Evolutionary conservation across 2,329 filamentous ascomycete genomes (phyloP).

Genomic region (Aspergillus persii): DNA sequence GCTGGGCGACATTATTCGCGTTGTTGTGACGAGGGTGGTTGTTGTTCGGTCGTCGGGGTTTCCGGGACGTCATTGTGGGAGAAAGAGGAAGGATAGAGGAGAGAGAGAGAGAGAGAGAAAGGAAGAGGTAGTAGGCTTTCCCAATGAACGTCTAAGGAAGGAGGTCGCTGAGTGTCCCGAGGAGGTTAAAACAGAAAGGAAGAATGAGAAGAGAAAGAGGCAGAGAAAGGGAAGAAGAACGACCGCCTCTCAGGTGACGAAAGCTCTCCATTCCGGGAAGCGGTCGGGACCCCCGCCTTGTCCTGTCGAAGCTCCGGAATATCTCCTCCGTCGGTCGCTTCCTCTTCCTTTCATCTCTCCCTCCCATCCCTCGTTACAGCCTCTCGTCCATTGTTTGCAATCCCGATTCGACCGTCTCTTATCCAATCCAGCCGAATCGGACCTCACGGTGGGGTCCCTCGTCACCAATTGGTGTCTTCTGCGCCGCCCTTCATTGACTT

Average conservation of each 20-base stretch:
- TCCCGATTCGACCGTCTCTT: neutral
- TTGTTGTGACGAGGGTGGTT: constrained; percentile 17
- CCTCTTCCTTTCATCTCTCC: neutral
- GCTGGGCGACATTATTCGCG: constrained; percentile 20
- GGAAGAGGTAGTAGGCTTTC: neutral
- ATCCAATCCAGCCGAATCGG: neutral
- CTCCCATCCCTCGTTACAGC: neutral
- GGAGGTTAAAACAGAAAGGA: constrained; percentile 2
- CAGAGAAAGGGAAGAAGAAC: neutral
- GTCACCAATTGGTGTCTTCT: neutral
- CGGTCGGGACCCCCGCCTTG: constrained; percentile 13
- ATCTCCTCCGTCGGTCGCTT: neutral
- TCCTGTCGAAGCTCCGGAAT: neutral
- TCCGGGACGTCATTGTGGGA: constrained; percentile 31
- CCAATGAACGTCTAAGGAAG: neutral
- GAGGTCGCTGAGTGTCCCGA: neutral
- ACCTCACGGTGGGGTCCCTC: neutral
- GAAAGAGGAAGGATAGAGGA: neutral
- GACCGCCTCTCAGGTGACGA: constrained; percentile 4
- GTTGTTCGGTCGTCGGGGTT: constrained; percentile 31
- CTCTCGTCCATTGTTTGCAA: neutral
- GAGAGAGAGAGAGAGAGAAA: neutral
- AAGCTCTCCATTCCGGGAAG: constrained; percentile 15
- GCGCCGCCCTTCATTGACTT: neutral
- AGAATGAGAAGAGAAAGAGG: neutral